Base-by-base conservation (phyloP, 1,139 yeast species). In the Nakaseomyces bracarensis region DNA sequence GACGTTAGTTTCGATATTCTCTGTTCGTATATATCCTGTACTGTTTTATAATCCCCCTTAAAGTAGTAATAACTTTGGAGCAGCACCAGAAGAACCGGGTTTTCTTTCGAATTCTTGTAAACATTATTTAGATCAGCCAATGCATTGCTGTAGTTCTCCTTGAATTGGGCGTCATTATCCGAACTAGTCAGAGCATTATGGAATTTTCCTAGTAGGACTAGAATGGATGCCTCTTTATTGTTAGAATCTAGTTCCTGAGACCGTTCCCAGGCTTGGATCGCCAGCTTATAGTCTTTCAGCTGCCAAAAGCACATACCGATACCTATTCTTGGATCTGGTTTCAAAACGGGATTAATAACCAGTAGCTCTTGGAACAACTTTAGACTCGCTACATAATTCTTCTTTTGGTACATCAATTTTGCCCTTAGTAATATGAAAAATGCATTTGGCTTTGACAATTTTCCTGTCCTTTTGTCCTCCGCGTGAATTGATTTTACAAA, bases 291-390 rank as follows among this genome's bases (percentile, higher is more conserved):
- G 58, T 86, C 95, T 43, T 81, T 82, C 46, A 91, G 68, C 48
- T 78, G 77, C 96, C 96, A 91, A 59, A 81, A 89, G 63, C 97
- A 89, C 53, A 91, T 69, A 33, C 98, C 99, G 50, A 91, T 79
- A 19, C 98, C 99, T 45, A 91, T 74, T 64, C 99, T 72, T 16
- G 98, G 95, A 63, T 91, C 98, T 1, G 97, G 97, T 49, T 74
- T 73, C 57, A 82, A 68, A 30, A 78, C 58, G 1, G 97, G 97
- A 49, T 86, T 80, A 41, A 81, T 70, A 38, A 80, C 72, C 51
- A 91, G 69, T 8, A 85, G 81, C 50, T 81, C 84, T 65, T 91
- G 99, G 63, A 83, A 91, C 36, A 83, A 63, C 58, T 81, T 82
- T 52, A 91, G 72, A 14, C 96, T 91, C 7, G 72, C 77, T 25